phyloP scores from a whole-genome alignment of 1,284 basidiomycete genomes.

The Ustilago xerochloae region DNA sequence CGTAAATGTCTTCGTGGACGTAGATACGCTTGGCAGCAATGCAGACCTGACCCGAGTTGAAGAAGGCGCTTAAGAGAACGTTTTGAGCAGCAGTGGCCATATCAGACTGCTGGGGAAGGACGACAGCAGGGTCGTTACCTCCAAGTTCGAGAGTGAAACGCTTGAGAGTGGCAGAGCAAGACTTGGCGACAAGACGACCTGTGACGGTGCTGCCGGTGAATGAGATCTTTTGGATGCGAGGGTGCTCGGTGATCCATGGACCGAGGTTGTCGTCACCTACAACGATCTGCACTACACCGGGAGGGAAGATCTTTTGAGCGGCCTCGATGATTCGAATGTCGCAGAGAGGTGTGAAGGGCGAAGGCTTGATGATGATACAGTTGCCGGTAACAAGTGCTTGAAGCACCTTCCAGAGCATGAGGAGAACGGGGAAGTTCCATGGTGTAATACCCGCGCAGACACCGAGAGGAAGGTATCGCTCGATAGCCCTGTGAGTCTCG shows the following conservation, averaged over 20 bases:
- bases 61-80: slow-evolving; percentile 28
- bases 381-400: slow-evolving; percentile 49
- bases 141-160: slow-evolving; percentile 52
- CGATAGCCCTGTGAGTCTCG: slow-evolving; percentile 22
- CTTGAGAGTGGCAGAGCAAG: slow-evolving; percentile 50
- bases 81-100: slow-evolving; percentile 20
- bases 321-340: slow-evolving; percentile 45
- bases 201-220: slow-evolving; percentile 49
- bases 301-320: slow-evolving; percentile 46
- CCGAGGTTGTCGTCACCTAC: slow-evolving; percentile 44
- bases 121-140: slow-evolving; percentile 43
- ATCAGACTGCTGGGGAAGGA: slow-evolving; percentile 29
- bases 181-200: slow-evolving; percentile 39
- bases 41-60: slow-evolving; percentile 51
- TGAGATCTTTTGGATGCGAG: slow-evolving; percentile 45
- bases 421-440: slow-evolving; percentile 51
- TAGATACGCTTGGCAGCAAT: slow-evolving; percentile 46
- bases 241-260: slow-evolving; percentile 47
- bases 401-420: slow-evolving; percentile 45
- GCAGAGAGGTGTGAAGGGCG: slow-evolving; percentile 50
- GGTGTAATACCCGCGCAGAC: slow-evolving; percentile 48
- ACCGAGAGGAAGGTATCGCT: slow-evolving; percentile 37
- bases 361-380: slow-evolving; percentile 52
- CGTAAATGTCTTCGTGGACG: slow-evolving; percentile 54
- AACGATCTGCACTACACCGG: slow-evolving; percentile 47